Evolutionary conservation across 306 rosid genomes (phyloP).

Genomic region (Cucumis cinereus): DNA sequence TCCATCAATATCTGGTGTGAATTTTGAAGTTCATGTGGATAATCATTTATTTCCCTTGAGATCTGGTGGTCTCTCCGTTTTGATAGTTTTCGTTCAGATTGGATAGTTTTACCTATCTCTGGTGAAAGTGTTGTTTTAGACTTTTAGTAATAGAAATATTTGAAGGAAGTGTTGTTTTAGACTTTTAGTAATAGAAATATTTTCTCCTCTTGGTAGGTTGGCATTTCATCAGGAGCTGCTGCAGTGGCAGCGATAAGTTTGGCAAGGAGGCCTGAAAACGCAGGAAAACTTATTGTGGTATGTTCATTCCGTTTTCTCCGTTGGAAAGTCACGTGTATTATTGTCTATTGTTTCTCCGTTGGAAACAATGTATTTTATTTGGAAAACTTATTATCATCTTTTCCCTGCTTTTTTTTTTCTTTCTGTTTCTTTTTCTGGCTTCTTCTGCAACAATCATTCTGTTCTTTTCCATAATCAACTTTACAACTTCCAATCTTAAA

Average conservation of each 20-base stretch:
- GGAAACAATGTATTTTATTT: not conserved
- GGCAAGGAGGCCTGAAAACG: conserved; percentile 71
- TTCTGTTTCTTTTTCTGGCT: not conserved
- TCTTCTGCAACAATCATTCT: not conserved
- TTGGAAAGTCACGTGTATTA: not conserved
- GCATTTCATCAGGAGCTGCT: conserved; percentile 96
- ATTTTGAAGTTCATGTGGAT: not conserved
- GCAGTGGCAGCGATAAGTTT: conserved; percentile 78
- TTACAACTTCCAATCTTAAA: not conserved
- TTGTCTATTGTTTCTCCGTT: not conserved
- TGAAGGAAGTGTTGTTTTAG: not conserved
- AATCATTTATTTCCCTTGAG: not conserved
- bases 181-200: not conserved
- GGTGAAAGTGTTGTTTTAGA: not conserved
- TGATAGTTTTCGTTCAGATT: not conserved
- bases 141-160: not conserved
- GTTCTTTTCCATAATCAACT: not conserved
- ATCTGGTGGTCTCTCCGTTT: not conserved
- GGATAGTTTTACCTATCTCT: not conserved
- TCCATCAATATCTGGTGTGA: not conserved
- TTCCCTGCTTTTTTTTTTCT: not conserved
- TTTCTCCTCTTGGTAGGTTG: conserved; percentile 45
- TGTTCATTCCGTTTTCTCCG: conserved; percentile 19
- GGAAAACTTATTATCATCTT: not conserved
- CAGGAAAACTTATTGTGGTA: conserved; percentile 73